Conservation (phyloP, 1,284 basidiomycete genomes). For the Meira nashicola region DNA sequence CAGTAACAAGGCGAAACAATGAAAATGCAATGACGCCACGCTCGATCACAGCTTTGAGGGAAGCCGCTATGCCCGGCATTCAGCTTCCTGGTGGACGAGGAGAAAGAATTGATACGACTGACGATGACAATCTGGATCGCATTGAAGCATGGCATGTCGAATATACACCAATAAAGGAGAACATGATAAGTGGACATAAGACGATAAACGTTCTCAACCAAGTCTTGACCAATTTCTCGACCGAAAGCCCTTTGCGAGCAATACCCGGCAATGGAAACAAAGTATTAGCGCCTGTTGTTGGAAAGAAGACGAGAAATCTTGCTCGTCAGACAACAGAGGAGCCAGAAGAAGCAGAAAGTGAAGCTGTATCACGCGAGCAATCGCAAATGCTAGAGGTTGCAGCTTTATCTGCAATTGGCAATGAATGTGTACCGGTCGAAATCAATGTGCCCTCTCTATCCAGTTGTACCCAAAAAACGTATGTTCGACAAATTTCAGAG, state of each 20-base stretch:
- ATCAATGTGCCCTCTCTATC: slow-evolving; percentile 26
- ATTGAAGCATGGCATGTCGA: slow-evolving; percentile 50
- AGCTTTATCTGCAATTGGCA: slow-evolving; percentile 33
- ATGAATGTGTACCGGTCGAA: slow-evolving; percentile 43
- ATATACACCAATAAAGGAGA: slow-evolving; percentile 41
- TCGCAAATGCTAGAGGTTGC: not conserved
- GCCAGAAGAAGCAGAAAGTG: not conserved
- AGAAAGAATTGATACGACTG: not conserved
- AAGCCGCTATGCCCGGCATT: not conserved
- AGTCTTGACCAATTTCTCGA: slow-evolving; percentile 30
- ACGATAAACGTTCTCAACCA: slow-evolving; percentile 22
- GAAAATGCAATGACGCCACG: slow-evolving; percentile 3
- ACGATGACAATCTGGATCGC: slow-evolving; percentile 18
- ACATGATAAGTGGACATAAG: slow-evolving; percentile 28
- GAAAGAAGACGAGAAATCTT: slow-evolving; percentile 2
- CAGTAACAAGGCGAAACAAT: not conserved
- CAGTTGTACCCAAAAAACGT: slow-evolving; percentile 25
- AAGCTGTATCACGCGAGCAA: not conserved
- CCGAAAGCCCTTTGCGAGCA: slow-evolving; percentile 26
- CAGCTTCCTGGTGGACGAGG: not conserved
- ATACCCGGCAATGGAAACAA: slow-evolving; percentile 2
- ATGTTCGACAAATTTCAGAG: slow-evolving; percentile 47
- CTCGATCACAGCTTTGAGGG: slow-evolving; percentile 2
- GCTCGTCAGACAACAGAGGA: not conserved
- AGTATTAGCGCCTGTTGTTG: slow-evolving; percentile 4